Base-by-base conservation (phyloP, 306 rosid species). In the Sphenostylis stenocarpa region DNA sequence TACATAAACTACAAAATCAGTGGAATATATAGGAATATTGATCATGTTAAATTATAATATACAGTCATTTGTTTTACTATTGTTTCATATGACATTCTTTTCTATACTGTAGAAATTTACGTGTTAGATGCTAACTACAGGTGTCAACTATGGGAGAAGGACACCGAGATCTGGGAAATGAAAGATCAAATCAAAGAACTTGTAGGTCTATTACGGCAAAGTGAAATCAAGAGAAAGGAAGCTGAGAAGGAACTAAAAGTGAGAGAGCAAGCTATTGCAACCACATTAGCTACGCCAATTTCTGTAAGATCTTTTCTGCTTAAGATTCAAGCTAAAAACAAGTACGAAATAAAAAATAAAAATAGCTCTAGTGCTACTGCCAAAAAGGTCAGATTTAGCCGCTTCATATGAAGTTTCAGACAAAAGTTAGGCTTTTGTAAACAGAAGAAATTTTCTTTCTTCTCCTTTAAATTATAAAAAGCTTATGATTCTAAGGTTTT, bases 71-170 rank as follows among this genome's bases (percentile, higher is more conserved):
- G 51, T 82, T 52, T 75, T 64, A 24, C 16, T 13, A 1, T 26
- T 44, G 58, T 15, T 24, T 53, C 26, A 47, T 77, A 47, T 72
- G 49, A 48, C 45, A 47, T 60, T 60, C 38, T 73, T 38, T 51
- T 49, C 45, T 67, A 55, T 75, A 13, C 41, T 48, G 38, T 31
- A 67, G 21, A 80, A 75, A 68, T 70, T 73, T 23, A 82, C 68
- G 67, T 21, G 68, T 78, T 68, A 70, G 71, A 28, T 62, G 28
- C 72, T 80, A 44, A 70, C 55, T 72, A 60, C 89, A 94, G 98
- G 91, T 94, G 97, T 81, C 97, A 91, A 68, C 41, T 89, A 62
- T 94, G 98, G 98, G 98, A 94, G 86, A 91, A 91, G 80, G 94
- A 90, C 64, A 80, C 87, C 34, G 98, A 94, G 82, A 85, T 84